Base-by-base conservation (phyloP, 1,284 basidiomycete genomes). In the Volvariella surrecta region DNA sequence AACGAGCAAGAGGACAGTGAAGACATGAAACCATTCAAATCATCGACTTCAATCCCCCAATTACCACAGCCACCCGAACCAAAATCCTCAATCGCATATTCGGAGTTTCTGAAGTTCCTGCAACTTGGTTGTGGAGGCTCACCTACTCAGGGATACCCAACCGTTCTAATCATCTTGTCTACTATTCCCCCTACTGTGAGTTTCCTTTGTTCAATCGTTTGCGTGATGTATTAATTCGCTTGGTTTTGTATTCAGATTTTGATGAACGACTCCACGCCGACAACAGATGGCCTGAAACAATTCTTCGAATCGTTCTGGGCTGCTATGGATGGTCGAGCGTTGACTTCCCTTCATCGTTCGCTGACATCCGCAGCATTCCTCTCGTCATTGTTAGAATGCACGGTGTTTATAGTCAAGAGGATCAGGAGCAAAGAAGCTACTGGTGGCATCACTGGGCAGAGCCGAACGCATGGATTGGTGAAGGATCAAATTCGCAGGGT, bases 251-350 rank as follows among this genome's bases (percentile, higher is more conserved):
- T 19, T n/a, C n/a, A 35, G 34, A 35, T 35, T 8, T n/a, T 35
- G 7, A 35, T 35, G 34, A 19, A 6, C n/a, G 18, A n/a, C 8
- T 16, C 34, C n/a, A 8, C 13, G n/a, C 7, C 6, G 13, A 6
- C 13, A 8, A 7, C 15, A 8, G 34, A 15, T 35, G 13, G 19
- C 37, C 7, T 76, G 0, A 53, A 57, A 0, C 67, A 71, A n/a
- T 61, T 94, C 24, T 82, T 89, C 54, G 61, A 65, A 1, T 76
- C 85, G 0, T 81, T 94, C 53, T 91, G 89, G 84, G 75, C 77
- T 7, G 85, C 86, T 0, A 60, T 88, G 0, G 77, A 83, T 40
- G 76, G 76, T 10, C 75, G 77, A 15, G 78, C 79, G 0, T 63
- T 89, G 6, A 74, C 63, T 50, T 69, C 70, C 15, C 65, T 75